Percentiles rank a stretch among this genome's conserved stretches.
phyloP scores from a whole-genome alignment of 768 basidiomycete genomes.

The Mycena vitilis region DNA sequence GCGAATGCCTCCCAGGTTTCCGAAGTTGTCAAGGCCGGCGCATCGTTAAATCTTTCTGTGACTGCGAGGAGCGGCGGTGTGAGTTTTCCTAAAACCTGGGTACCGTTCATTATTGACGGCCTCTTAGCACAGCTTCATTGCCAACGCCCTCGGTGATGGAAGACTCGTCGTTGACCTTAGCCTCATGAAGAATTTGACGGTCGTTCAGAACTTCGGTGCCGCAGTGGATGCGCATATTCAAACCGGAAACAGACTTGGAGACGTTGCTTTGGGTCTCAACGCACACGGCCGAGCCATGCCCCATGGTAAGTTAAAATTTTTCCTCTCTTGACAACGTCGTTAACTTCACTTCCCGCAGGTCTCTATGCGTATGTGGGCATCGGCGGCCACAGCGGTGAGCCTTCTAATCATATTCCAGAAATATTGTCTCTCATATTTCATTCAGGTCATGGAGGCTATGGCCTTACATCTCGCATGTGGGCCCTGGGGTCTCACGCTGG shows the following conservation, averaged over 20 bases:
- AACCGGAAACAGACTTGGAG: constrained; percentile 58
- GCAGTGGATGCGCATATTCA: constrained; percentile 50
- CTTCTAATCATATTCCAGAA: too few relatives aligned
- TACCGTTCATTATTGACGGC: neutral
- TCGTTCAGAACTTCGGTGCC: constrained; percentile 41
- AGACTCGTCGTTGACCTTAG: constrained; percentile 58
- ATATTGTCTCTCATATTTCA: neutral
- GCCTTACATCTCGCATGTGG: constrained; percentile 59
- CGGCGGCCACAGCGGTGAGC: constrained; percentile 63
- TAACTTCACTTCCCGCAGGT: neutral
- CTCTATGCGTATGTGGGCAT: constrained; percentile 56
- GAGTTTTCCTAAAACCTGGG: constrained; percentile 24
- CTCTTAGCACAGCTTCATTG: constrained; percentile 60
- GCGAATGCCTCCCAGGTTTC: constrained; percentile 48
- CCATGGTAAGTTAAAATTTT: constrained; percentile 56
- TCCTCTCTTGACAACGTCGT: neutral
- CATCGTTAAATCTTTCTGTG: constrained; percentile 45
- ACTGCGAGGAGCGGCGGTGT: constrained; percentile 59
- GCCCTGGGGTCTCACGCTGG: constrained; percentile 63
- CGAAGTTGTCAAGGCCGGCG: constrained; percentile 48
- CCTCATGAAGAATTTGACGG: constrained; percentile 50
- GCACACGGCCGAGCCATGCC: constrained; percentile 56
- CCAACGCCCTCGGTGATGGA: constrained; percentile 59
- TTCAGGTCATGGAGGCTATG: constrained; percentile 56
- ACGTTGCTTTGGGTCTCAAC: constrained; percentile 53